Evolutionary conservation across 2,329 filamentous ascomycete species (phyloP), one percentile per base, ranked within the genome.

Genomic region (Chaetomium sp.): DNA sequence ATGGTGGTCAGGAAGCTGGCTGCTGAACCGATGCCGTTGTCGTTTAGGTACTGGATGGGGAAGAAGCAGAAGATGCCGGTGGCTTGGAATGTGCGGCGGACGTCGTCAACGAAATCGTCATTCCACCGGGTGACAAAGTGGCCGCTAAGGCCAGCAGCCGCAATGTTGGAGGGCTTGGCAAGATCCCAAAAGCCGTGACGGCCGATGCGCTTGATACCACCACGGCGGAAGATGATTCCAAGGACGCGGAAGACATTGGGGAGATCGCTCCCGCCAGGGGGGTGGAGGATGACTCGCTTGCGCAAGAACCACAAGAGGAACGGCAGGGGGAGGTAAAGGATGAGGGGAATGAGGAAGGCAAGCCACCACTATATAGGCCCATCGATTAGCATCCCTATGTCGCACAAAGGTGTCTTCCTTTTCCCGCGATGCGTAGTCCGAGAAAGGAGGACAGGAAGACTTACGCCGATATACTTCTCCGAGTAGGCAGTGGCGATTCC

Each of bases 101-200:
- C 80, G 61, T 86, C 81, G 64, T 85, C 83, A 40, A 87, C 83
- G 75, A 84, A 87, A 32, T 78, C 76, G 62, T 87, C 85, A 58
- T 86, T 85, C 80, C 81, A 85, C 0, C 4, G 73, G 69, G 64
- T 77, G 46, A 41, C 32, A 57, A 61, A 65, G 3, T 59, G 55
- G 52, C 62, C 64, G 49, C 55, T 59, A 7, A 71, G 76, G 52
- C 72, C 72, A 4, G 68, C 68, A 14, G 76, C 75, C 10, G 70
- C 70, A 35, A 82, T 74, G 52, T 73, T 67, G 63, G 76, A 80
- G 5, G 82, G 82, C 72, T 83, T 84, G 51, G 78, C 79, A 11
- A 74, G 68, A 42, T 85, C 77, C 81, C 81, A 85, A 69, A 84
- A 85, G 32, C 74, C 75, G 33, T 65, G 49, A 33, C 73, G 73